Evolutionary conservation across 2,329 filamentous ascomycete genomes (phyloP).

Genomic region (Aspergillus ustus): DNA sequence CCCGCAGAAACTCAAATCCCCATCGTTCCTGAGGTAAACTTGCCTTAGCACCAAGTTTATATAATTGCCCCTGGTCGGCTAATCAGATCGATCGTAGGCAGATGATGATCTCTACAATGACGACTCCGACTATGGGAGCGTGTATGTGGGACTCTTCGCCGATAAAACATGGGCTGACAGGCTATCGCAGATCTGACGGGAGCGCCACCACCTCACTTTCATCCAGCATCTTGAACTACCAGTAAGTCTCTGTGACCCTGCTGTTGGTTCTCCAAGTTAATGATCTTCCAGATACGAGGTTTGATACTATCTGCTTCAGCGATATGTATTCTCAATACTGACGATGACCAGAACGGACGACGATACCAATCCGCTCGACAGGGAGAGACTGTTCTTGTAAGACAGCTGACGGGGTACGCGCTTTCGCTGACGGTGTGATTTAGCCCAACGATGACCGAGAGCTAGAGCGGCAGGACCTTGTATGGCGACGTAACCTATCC

Average conservation of each 20-base stretch:
- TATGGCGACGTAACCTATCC: slow-evolving; percentile 12
- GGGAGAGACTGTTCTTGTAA: slow-evolving; percentile 30
- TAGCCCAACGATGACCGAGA: slow-evolving; percentile 43
- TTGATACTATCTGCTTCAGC: neutral
- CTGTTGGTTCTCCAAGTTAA: neutral
- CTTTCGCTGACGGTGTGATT: neutral
- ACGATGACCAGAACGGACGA: slow-evolving; percentile 28
- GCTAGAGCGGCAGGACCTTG: slow-evolving; percentile 40
- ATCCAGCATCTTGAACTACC: slow-evolving; percentile 26
- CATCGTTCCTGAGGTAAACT: slow-evolving; percentile 12
- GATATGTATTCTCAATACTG: neutral
- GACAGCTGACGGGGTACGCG: neutral
- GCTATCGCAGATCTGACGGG: slow-evolving; percentile 6
- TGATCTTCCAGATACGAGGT: slow-evolving; percentile 19
- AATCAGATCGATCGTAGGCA: neutral
- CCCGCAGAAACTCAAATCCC: neutral
- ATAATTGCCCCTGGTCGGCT: neutral
- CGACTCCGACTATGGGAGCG: slow-evolving; percentile 12
- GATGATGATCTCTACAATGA: slow-evolving; percentile 17
- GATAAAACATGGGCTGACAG: neutral
- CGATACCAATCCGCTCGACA: slow-evolving; percentile 31
- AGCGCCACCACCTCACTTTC: slow-evolving; percentile 24
- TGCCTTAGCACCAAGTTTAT: neutral
- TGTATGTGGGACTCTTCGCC: slow-evolving; percentile 2
- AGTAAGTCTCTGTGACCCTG: slow-evolving; percentile 14